phyloP scores from a whole-genome alignment of 2,329 filamentous ascomycete genomes.

The Talaromyces sp. region DNA sequence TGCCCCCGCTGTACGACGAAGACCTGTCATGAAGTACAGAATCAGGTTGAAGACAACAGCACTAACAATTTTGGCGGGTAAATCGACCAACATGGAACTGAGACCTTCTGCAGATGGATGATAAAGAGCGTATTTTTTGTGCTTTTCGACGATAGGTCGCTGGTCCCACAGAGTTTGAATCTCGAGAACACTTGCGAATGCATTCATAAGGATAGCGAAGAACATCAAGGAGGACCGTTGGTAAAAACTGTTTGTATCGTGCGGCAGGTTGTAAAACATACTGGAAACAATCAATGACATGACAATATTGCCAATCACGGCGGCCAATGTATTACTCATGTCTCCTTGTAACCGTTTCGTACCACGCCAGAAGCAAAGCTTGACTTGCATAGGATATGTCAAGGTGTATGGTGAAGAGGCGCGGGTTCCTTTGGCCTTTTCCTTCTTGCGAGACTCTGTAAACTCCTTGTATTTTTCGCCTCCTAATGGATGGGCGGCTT shows the following conservation, averaged over 20 bases:
- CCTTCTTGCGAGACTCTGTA: slow-evolving; percentile 42
- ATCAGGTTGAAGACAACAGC: slow-evolving; percentile 73
- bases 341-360: slow-evolving; percentile 75
- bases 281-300: slow-evolving; percentile 77
- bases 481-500: slow-evolving; percentile 42
- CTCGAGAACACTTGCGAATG: slow-evolving; percentile 77
- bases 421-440: slow-evolving; percentile 52
- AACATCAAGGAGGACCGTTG: slow-evolving; percentile 77
- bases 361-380: slow-evolving; percentile 77
- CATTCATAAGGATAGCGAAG: slow-evolving; percentile 85
- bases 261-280: slow-evolving; percentile 74
- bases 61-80: slow-evolving; percentile 77
- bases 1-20: slow-evolving; percentile 68
- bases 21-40: slow-evolving; percentile 83
- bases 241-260: slow-evolving; percentile 71
- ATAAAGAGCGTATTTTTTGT: slow-evolving; percentile 82
- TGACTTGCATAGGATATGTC: slow-evolving; percentile 71
- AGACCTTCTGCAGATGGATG: slow-evolving; percentile 88
- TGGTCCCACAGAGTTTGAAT: slow-evolving; percentile 85
- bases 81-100: slow-evolving; percentile 79
- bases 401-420: slow-evolving; percentile 77
- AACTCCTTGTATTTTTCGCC: slow-evolving; percentile 44
- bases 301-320: slow-evolving; percentile 65
- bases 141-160: slow-evolving; percentile 89
- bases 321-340: slow-evolving; percentile 68